These are phyloP conservation scores for Stylosanthes scabra DNA, from an alignment of 331 rosid genomes.

Conservation along the genomic window DNA sequence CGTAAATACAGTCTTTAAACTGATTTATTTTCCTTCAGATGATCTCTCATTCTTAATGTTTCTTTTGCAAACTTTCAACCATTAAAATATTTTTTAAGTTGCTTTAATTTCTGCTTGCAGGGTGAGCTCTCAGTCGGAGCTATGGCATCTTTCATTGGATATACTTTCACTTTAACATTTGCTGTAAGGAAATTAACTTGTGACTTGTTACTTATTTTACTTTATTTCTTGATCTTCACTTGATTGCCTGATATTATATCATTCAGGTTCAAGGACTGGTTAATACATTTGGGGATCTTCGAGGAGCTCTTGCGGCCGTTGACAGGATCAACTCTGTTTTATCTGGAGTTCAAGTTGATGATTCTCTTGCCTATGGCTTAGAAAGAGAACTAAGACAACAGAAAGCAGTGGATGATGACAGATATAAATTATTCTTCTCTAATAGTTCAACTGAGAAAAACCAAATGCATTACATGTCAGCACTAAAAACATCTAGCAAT, in stretches of 20 bases:
- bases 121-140: slow-evolving; percentile 95
- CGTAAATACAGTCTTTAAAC: slow-evolving; percentile 8
- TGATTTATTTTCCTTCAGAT: slow-evolving; percentile 1
- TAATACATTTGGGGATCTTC: slow-evolving; percentile 95
- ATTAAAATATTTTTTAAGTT: slow-evolving; percentile 36
- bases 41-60: slow-evolving; percentile 7
- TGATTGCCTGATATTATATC: slow-evolving; percentile 39
- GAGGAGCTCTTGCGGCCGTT: slow-evolving; percentile 82
- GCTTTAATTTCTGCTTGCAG: slow-evolving; percentile 53
- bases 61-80: slow-evolving; percentile 17
- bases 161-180: slow-evolving; percentile 94
- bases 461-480: slow-evolving; percentile 81
- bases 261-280: slow-evolving; percentile 98
- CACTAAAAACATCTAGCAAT: slow-evolving; percentile 76
- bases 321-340: slow-evolving; percentile 96
- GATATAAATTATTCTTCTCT: slow-evolving; percentile 62
- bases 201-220: slow-evolving; percentile 21
- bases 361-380: slow-evolving; percentile 91
- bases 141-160: slow-evolving; percentile 97
- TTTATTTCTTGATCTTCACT: slow-evolving; percentile 32
- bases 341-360: slow-evolving; percentile 81
- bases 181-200: slow-evolving; percentile 64
- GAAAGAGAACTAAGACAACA: slow-evolving; percentile 83
- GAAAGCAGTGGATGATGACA: slow-evolving; percentile 60
- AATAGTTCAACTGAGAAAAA: slow-evolving; percentile 49